Conservation (phyloP, 441 rosid species). For the Pelargonium australe region DNA sequence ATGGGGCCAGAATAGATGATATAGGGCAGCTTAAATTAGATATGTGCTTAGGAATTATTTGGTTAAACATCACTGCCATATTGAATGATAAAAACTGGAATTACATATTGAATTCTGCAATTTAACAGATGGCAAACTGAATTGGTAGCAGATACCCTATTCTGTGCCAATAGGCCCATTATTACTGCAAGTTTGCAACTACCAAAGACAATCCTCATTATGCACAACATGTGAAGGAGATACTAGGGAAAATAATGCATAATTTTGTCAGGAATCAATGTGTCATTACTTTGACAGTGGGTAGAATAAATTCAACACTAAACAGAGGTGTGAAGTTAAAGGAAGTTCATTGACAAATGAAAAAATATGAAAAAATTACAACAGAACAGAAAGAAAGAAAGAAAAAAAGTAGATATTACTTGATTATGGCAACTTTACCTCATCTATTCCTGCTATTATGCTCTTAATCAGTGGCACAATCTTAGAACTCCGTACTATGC, state of each 20-base stretch:
- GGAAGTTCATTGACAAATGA: slow-evolving; percentile 8
- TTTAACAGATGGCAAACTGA: background rate
- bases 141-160: background rate
- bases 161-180: background rate
- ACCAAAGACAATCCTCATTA: background rate
- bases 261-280: background rate
- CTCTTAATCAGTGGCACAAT: slow-evolving; percentile 83
- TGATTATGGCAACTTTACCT: slow-evolving; percentile 38
- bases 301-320: background rate
- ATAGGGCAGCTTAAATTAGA: background rate
- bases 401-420: slow-evolving; percentile 11
- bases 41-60: background rate
- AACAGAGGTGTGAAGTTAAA: background rate
- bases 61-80: background rate
- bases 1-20: slow-evolving; percentile 7
- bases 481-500: slow-evolving; percentile 68
- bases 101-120: background rate
- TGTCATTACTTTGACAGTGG: background rate
- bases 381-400: background rate
- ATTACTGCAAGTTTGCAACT: background rate
- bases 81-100: slow-evolving; percentile 7
- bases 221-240: slow-evolving; percentile 4
- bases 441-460: slow-evolving; percentile 76
- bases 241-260: background rate
- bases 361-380: slow-evolving; percentile 7